Evolutionary conservation across 2,329 filamentous ascomycete species (phyloP), one percentile per base, ranked within the genome.

Genomic region (Raffaelea ambrosiae): DNA sequence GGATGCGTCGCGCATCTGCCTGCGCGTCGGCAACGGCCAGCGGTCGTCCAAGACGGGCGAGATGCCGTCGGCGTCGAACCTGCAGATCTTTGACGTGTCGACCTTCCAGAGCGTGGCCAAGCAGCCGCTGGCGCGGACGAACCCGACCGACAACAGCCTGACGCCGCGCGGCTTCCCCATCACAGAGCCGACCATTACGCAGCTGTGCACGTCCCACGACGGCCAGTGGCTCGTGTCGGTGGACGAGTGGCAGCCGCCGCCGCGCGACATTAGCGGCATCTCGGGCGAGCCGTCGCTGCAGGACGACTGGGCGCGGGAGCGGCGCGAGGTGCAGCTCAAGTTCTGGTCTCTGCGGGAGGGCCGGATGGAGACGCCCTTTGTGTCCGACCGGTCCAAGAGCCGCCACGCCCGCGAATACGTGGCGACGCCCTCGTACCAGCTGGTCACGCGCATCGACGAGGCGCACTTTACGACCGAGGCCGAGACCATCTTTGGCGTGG

Each of bases 141-240:
- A 94, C 57, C 81, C 86, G 4, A 95, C 91, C 0, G 85, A 88
- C 50, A 70, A 86, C 54, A 94, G 88, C 57, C 73, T 84, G 38
- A 84, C 83, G 8, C 83, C 83, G 14, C 83, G 85, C 54, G 81
- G 86, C 5, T 75, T 79, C 45, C 74, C 77, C 4, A 79, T 97
- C 44, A 74, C 79, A 14, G 86, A 95, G 56, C 91, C 93, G 1
- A 79, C 84, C 52, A 77, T 95, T 42, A 84, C 79, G 7, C 78
- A 85, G 48, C 70, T 97, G 44, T 77, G 83, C 40, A 80, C 93
- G 55, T 91, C 86, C 40, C 70, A 76, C 44, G 84, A 97, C 59
- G 91, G 91, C 18, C 76, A 81, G 54, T 97, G 91, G 90, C 76
- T 98, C 49, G 90, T 86, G 4, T 96, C 88, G 2, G 78, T 95